Conservation (phyloP, 2,329 filamentous ascomycete species). For the Calonectria fujianensis region DNA sequence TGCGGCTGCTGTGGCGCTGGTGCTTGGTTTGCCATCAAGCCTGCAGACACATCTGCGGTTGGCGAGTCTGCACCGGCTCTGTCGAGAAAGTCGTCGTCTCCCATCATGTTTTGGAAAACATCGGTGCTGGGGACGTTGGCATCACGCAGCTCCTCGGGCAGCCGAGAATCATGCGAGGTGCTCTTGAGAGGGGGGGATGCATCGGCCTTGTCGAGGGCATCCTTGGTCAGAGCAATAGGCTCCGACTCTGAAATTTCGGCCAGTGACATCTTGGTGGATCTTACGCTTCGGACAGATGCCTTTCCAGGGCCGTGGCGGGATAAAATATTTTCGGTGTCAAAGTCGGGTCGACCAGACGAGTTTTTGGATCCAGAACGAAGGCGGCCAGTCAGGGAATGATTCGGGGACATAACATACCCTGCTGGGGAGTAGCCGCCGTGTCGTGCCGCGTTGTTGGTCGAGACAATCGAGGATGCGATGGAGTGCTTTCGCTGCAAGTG, state of each 20-base stretch:
- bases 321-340: slow-evolving; percentile 63
- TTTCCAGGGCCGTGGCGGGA: slow-evolving; percentile 74
- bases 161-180: slow-evolving; percentile 63
- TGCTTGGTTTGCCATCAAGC: slow-evolving; percentile 43
- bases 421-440: slow-evolving; percentile 82
- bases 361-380: slow-evolving; percentile 74
- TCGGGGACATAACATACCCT: slow-evolving; percentile 81
- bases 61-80: slow-evolving; percentile 34
- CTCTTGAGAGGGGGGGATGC: slow-evolving; percentile 61
- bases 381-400: slow-evolving; percentile 75
- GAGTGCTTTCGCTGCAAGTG: slow-evolving; percentile 67
- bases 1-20: slow-evolving; percentile 45
- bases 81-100: slow-evolving; percentile 50
- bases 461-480: slow-evolving; percentile 78
- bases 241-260: slow-evolving; percentile 76
- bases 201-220: slow-evolving; percentile 74
- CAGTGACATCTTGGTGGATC: slow-evolving; percentile 70
- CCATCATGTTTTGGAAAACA: slow-evolving; percentile 60
- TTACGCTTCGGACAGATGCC: slow-evolving; percentile 70
- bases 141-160: slow-evolving; percentile 62
- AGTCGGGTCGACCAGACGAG: slow-evolving; percentile 64
- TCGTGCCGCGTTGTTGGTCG: slow-evolving; percentile 79
- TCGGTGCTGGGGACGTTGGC: slow-evolving; percentile 56
- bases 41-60: slow-evolving; percentile 39
- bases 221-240: slow-evolving; percentile 69